phyloP scores from a whole-genome alignment of 176 grass and related monocot species.

The Avena eriantha region DNA sequence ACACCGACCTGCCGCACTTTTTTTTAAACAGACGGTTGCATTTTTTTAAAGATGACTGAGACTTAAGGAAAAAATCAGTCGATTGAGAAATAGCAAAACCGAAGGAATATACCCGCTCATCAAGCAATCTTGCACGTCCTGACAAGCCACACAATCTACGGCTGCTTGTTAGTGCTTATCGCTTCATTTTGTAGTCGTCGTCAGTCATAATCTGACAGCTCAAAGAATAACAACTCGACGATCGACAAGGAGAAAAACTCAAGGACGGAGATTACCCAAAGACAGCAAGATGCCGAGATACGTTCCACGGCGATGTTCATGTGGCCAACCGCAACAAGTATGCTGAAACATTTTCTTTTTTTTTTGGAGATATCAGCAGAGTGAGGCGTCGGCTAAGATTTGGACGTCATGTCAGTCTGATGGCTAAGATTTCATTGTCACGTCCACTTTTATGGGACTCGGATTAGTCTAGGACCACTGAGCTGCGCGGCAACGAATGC shows the following conservation, averaged over 20 bases:
- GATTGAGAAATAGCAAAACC: too few species aligned
- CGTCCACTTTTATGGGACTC: constrained; percentile 13
- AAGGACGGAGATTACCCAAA: constrained; percentile 19
- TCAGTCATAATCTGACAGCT: background rate
- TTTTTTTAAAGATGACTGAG: too few species aligned
- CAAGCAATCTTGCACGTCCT: too few species aligned
- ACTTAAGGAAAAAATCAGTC: too few species aligned
- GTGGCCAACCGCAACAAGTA: constrained; percentile 44
- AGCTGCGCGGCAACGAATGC: background rate
- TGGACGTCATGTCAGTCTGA: constrained; percentile 21
- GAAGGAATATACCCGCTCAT: too few species aligned
- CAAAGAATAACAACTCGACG: background rate
- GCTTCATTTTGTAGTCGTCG: background rate
- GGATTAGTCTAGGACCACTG: background rate
- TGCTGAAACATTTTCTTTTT: too few species aligned
- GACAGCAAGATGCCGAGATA: background rate
- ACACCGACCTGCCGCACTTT: too few species aligned
- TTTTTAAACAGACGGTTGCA: too few species aligned
- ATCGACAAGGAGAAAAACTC: background rate
- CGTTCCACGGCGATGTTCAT: background rate
- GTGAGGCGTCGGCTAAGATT: background rate
- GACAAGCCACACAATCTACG: background rate
- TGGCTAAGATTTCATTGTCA: constrained; percentile 27
- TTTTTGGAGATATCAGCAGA: background rate
- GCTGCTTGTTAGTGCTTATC: background rate